Conservation (phyloP, 2,329 filamentous ascomycete genomes). For the Sphaerulina populicola region DNA sequence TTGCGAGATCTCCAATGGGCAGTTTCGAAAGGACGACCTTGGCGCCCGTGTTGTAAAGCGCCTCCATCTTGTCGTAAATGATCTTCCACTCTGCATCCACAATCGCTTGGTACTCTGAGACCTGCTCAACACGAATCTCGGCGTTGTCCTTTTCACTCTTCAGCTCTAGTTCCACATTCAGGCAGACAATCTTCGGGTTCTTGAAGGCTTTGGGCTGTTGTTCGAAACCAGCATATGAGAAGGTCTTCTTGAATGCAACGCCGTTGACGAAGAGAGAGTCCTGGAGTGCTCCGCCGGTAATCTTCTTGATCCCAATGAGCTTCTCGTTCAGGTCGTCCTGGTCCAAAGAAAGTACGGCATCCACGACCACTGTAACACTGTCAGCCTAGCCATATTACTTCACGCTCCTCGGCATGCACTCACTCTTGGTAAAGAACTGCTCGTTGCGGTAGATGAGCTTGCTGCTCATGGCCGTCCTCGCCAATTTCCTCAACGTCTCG, state of each 20-base stretch:
- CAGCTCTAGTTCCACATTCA: slow-evolving; percentile 95
- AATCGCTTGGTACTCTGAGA: slow-evolving; percentile 98
- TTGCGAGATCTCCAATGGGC: slow-evolving; percentile 93
- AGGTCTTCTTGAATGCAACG: slow-evolving; percentile 99
- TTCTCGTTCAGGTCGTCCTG: slow-evolving; percentile 97
- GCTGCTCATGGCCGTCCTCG: slow-evolving; percentile 96
- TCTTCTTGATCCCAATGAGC: slow-evolving; percentile 96
- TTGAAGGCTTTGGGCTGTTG: slow-evolving; percentile 95
- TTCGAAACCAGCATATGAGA: slow-evolving; percentile 97
- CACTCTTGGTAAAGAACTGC: slow-evolving; percentile 94
- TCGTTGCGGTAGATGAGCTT: slow-evolving; percentile 98
- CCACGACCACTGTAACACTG: slow-evolving; percentile 71
- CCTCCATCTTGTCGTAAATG: slow-evolving; percentile 98
- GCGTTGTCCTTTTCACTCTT: slow-evolving; percentile 99
- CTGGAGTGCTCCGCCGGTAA: slow-evolving; percentile 89
- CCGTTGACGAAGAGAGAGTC: slow-evolving; percentile 96
- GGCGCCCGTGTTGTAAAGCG: slow-evolving; percentile 83
- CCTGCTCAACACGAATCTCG: slow-evolving; percentile 94
- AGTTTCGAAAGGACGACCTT: slow-evolving; percentile 97
- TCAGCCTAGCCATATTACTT: slow-evolving; percentile 26
- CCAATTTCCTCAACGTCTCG: slow-evolving; percentile 82
- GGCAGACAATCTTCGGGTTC: slow-evolving; percentile 90
- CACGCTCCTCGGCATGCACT: slow-evolving; percentile 26
- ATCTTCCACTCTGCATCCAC: slow-evolving; percentile 99
- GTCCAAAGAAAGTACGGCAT: slow-evolving; percentile 88